Evolutionary conservation across 1,284 basidiomycete genomes (phyloP).

Genomic region (Pseudozyma pruni): DNA sequence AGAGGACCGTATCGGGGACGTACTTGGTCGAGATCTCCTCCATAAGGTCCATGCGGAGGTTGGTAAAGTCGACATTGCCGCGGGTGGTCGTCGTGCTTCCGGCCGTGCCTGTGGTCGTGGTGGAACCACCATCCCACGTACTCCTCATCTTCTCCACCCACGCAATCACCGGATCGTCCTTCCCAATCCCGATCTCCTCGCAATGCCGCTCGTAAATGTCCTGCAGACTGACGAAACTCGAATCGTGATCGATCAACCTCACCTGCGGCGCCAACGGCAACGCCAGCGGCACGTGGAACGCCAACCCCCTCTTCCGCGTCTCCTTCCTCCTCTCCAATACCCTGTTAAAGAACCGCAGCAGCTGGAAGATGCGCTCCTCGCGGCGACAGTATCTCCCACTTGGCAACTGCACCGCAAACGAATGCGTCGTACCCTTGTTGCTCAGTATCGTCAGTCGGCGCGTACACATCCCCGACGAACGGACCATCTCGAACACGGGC

Average conservation of each 20-base stretch:
- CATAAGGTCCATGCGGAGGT: conserved; percentile 85
- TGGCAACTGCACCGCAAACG: conserved; percentile 92
- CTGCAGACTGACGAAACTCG: conserved; percentile 87
- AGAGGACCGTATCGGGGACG: conserved; percentile 87
- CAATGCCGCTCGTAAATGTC: conserved; percentile 95
- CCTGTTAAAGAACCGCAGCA: conserved; percentile 91
- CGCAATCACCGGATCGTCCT: conserved; percentile 79
- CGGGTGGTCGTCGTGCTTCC: conserved; percentile 14
- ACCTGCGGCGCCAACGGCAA: conserved; percentile 86
- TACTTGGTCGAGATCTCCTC: conserved; percentile 91
- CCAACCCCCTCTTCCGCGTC: conserved; percentile 87
- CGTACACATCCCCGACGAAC: conserved; percentile 85
- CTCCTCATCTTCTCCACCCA: conserved; percentile 67
- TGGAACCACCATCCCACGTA: conserved; percentile 52
- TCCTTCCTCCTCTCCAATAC: conserved; percentile 78
- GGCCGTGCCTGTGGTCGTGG: background rate
- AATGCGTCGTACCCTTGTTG: conserved; percentile 87
- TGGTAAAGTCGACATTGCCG: conserved; percentile 73
- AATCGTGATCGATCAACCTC: conserved; percentile 89
- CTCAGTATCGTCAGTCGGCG: conserved; percentile 90
- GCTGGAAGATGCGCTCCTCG: conserved; percentile 91
- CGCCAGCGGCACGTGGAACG: conserved; percentile 89
- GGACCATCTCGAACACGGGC: conserved; percentile 88
- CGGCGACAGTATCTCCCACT: conserved; percentile 86
- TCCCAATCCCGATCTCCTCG: conserved; percentile 78